These are phyloP conservation scores for Saturnispora dispora DNA, from an alignment of 805 yeast genomes.

Conservation along the genomic window DNA sequence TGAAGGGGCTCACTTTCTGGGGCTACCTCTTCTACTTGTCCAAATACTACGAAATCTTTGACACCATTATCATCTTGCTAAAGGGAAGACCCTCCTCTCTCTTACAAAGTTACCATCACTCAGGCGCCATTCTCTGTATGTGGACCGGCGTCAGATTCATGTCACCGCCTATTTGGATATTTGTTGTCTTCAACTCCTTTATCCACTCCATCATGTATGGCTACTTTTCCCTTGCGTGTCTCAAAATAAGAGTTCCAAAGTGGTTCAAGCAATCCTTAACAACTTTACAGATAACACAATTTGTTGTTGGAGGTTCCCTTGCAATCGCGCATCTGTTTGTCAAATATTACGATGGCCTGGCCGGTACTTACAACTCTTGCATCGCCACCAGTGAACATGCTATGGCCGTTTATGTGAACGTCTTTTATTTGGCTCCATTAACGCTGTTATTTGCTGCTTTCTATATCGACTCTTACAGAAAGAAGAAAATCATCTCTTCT, in stretches of 20 bases:
- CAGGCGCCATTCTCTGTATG: slow-evolving; percentile 76
- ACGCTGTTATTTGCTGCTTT: slow-evolving; percentile 58
- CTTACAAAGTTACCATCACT: slow-evolving; percentile 66
- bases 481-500: slow-evolving; percentile 12
- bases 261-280: slow-evolving; percentile 52
- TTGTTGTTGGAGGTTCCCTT: slow-evolving; percentile 57
- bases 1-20: slow-evolving; percentile 42
- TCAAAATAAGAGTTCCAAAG: slow-evolving; percentile 49
- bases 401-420: slow-evolving; percentile 53
- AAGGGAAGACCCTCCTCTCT: slow-evolving; percentile 61
- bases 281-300: slow-evolving; percentile 59
- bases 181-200: slow-evolving; percentile 71
- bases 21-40: slow-evolving; percentile 63
- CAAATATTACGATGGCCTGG: slow-evolving; percentile 42
- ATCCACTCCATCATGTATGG: slow-evolving; percentile 69
- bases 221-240: slow-evolving; percentile 53
- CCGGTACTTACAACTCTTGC: slow-evolving; percentile 38
- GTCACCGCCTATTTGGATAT: slow-evolving; percentile 73
- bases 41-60: slow-evolving; percentile 64
- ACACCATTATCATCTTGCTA: slow-evolving; percentile 55
- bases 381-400: slow-evolving; percentile 52
- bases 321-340: slow-evolving; percentile 59
- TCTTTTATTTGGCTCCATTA: slow-evolving; percentile 56
- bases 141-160: slow-evolving; percentile 67
- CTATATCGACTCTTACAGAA: slow-evolving; percentile 49